phyloP scores from a whole-genome alignment of 108 stramenopile species.

The Aurantiochytrium sp. region DNA sequence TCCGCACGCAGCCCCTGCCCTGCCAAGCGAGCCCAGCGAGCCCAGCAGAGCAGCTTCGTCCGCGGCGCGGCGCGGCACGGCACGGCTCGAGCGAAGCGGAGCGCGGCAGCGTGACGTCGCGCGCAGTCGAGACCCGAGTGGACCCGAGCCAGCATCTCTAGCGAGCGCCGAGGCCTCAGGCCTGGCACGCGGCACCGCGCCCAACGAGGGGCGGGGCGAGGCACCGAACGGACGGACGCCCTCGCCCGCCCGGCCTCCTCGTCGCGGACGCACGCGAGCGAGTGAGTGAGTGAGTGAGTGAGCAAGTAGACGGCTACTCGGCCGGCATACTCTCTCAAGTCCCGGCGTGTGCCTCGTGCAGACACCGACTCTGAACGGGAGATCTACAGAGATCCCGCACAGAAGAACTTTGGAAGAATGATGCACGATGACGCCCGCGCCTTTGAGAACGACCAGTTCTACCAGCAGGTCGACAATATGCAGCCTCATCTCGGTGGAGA shows the following conservation, averaged over 20 bases:
- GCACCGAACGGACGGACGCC: background rate
- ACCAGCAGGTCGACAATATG: background rate
- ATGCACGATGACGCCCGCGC: background rate
- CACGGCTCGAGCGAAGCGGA: too few species aligned
- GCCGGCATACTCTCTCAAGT: background rate
- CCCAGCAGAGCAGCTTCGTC: too few species aligned
- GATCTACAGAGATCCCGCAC: background rate
- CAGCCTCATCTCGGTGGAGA: background rate
- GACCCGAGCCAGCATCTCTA: too few species aligned
- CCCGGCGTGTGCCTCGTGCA: background rate
- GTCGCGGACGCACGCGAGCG: background rate
- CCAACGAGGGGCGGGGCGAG: background rate
- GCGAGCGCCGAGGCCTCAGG: too few species aligned
- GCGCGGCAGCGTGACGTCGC: too few species aligned
- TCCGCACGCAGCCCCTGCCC: too few species aligned
- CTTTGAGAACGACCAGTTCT: background rate
- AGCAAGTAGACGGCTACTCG: background rate
- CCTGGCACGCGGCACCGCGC: background rate
- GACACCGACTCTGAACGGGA: background rate
- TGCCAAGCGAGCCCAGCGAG: too few species aligned
- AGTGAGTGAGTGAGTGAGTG: background rate
- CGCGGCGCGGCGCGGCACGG: too few species aligned
- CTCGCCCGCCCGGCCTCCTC: too few species aligned
- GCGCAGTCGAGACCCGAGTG: too few species aligned
- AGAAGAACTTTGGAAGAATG: background rate